Percentiles rank a stretch among this genome's conserved stretches.
phyloP scores from a whole-genome alignment of 805 yeast genomes.

The Schwanniomyces polymorphus region DNA sequence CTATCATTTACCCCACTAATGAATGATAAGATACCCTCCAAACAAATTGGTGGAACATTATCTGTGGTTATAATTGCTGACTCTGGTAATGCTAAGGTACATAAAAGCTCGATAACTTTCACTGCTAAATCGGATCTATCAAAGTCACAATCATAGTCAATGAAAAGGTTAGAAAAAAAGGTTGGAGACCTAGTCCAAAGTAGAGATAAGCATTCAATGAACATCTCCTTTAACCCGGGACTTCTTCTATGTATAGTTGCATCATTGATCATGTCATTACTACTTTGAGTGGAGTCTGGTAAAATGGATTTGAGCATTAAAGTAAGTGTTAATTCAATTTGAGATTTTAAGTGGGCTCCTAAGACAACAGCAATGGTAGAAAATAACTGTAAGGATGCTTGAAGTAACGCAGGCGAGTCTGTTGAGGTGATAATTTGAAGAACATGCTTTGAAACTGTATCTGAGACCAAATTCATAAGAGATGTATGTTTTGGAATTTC shows the following conservation, averaged over 20 bases:
- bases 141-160: conserved; percentile 87
- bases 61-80: conserved; percentile 77
- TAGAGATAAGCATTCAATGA: conserved; percentile 81
- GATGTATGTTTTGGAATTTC: conserved; percentile 59
- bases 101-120: conserved; percentile 65
- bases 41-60: conserved; percentile 88
- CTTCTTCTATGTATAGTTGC: conserved; percentile 19
- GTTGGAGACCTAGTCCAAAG: conserved; percentile 79
- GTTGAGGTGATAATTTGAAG: conserved; percentile 74
- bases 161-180: conserved; percentile 73
- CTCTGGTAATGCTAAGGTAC: conserved; percentile 82
- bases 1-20: conserved; percentile 61
- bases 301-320: conserved; percentile 61
- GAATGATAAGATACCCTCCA: conserved; percentile 80
- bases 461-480: conserved; percentile 67
- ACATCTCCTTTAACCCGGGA: conserved; percentile 67
- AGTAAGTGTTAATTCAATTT: conserved; percentile 71
- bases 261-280: conserved; percentile 22
- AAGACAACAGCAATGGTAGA: conserved; percentile 68
- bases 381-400: conserved; percentile 73
- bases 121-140: conserved; percentile 78
- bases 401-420: conserved; percentile 72
- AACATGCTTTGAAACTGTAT: conserved; percentile 81
- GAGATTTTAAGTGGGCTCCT: conserved; percentile 68
- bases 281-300: conserved; percentile 25